Evolutionary conservation across 2,329 filamentous ascomycete genomes (phyloP).

Genomic region (Torrubiellomyces zombiae): DNA sequence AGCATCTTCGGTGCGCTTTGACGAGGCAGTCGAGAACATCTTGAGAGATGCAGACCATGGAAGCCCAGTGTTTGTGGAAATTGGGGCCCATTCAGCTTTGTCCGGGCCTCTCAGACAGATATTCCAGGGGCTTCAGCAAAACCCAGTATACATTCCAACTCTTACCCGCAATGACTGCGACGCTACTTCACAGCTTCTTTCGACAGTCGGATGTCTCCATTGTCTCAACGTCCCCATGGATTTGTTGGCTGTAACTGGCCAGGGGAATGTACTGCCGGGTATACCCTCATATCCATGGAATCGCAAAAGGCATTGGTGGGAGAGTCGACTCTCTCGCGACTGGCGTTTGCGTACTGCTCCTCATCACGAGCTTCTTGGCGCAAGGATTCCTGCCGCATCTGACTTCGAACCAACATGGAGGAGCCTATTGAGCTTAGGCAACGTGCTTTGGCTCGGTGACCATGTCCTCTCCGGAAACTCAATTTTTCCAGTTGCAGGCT

Average conservation of each 20-base stretch:
- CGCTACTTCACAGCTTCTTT: no score
- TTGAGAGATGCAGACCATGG: constrained; percentile 1
- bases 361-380: constrained; percentile 7
- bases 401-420: constrained; percentile 6
- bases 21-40: constrained; percentile 1
- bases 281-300: constrained; percentile 8
- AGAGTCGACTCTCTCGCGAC: constrained; percentile 3
- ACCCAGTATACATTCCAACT: no score
- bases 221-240: no score
- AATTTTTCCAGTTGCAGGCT: constrained; percentile 22
- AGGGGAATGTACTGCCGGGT: constrained; percentile 2
- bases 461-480: constrained; percentile 24
- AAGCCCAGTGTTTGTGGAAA: background rate
- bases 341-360: constrained; percentile 2
- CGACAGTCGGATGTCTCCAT: no score
- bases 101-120: background rate
- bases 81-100: background rate
- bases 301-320: constrained; percentile 5
- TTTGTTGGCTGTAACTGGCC: no score
- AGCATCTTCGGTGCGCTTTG: constrained; percentile 4
- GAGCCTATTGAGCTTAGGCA: constrained; percentile 7
- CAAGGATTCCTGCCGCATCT: constrained; percentile 4
- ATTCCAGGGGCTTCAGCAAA: no score
- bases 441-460: constrained; percentile 23
- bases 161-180: no score